These are phyloP conservation scores for Mimosa pudica DNA, from an alignment of 306 rosid genomes.

Conservation along the genomic window DNA sequence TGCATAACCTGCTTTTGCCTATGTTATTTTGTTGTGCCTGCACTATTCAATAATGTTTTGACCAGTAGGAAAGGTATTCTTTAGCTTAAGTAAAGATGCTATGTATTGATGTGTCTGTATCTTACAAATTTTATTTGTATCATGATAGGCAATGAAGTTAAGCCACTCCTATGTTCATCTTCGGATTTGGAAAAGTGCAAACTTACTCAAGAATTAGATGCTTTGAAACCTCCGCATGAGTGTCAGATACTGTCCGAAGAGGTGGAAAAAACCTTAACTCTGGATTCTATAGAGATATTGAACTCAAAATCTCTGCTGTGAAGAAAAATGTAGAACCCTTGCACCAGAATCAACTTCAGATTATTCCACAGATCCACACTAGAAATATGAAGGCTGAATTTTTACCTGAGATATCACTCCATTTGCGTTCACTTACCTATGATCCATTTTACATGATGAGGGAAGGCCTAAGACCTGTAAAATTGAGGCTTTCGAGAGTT, in stretches of 20 bases:
- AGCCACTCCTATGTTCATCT: slow-evolving; percentile 32
- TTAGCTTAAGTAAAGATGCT: background rate
- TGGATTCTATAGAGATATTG: slow-evolving; percentile 15
- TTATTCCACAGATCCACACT: slow-evolving; percentile 15
- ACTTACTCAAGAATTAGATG: slow-evolving; percentile 24
- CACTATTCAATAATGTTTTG: background rate
- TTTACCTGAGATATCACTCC: background rate
- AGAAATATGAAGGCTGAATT: slow-evolving; percentile 15
- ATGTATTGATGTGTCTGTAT: slow-evolving; percentile 12
- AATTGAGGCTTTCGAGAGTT: slow-evolving; percentile 19
- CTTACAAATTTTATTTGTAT: slow-evolving; percentile 7
- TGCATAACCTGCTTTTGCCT: background rate
- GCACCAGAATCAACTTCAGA: slow-evolving; percentile 23
- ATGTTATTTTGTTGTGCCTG: background rate
- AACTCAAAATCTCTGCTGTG: slow-evolving; percentile 22
- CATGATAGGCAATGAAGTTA: slow-evolving; percentile 34
- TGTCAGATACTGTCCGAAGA: slow-evolving; percentile 29
- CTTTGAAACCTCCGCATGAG: slow-evolving; percentile 25
- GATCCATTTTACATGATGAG: slow-evolving; percentile 17
- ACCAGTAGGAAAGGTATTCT: background rate
- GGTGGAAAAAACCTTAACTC: slow-evolving; percentile 16
- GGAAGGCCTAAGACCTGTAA: slow-evolving; percentile 18
- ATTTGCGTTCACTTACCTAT: slow-evolving; percentile 26
- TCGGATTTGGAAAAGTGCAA: slow-evolving; percentile 21
- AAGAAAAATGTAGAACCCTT: slow-evolving; percentile 8